Evolutionary conservation across 1,284 basidiomycete species (phyloP), one percentile per base, ranked within the genome.

Genomic region (Leccinum olivaceoglutinosum): DNA sequence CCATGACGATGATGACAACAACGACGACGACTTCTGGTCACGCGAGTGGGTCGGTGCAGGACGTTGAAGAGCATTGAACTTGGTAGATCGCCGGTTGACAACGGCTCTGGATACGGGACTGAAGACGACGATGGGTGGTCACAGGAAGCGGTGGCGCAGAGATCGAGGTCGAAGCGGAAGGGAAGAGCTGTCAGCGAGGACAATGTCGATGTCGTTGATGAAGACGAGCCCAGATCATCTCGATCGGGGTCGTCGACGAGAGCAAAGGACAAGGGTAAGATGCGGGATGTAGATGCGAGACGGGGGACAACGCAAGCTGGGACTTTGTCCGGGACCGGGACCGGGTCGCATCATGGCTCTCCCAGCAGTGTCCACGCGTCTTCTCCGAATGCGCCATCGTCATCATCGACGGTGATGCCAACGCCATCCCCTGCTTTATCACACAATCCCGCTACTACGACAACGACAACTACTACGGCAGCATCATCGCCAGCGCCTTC

Each of bases 81-180:
- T 38, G 62, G 57, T 5, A 66, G 63, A 32, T 38, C 64, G 5
- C 65, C 68, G 1, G 61, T 46, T 29, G 3, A 32, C 1, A 7
- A 12, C 29, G 56, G 12, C 53, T 68, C 65, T 2, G 70, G 60
- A 18, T 61, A 49, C 11, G 64, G 46, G 9, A 59, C 64, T 10
- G 73, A 70, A 21, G 72, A 69, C 11, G 68, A 71, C 12, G 73
- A 72, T 10, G 14, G 61, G 34, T 74, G 66, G 71, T 66, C 66
- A 16, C 68, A 64, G 54, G 68, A 70, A 58, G 66, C 69, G 2
- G 64, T 67, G 11, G 54, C 66, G 21, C 68, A 69, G 59, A 61
- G 59, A 21, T 67, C 64, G 18, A 66, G 63, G 14, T 64, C 59
- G 4, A 73, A 75, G 53, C 71, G 67, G 4, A 73, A 73, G 46